Evolutionary conservation across 2,329 filamentous ascomycete species (phyloP), one percentile per base, ranked within the genome.

Genomic region (Fusarium sp.): DNA sequence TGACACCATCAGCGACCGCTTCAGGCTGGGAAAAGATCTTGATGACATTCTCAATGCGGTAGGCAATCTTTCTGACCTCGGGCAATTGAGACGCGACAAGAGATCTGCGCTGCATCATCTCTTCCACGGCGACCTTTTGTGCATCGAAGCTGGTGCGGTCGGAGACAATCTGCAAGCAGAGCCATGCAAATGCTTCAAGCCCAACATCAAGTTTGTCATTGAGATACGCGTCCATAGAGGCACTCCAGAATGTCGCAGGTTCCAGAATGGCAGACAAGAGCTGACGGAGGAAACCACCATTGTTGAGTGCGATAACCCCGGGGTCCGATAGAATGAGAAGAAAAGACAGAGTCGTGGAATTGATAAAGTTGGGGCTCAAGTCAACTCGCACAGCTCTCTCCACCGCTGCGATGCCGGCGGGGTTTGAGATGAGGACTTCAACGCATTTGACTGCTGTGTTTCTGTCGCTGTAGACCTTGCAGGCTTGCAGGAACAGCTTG

Each of bases 211-310:
- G 74, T 2, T 65, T 57, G 9, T 72, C 65, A 3, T 32, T 56
- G 6, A 69, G 49, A 42, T 77, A 77, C 2, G 73, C 63, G 1
- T 75, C 60, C 19, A 84, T 39, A 3, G 88, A 69, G 1, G 80
- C 78, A 17, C 80, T 78, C 88, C 88, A 89, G 14, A 89, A 78
- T 0, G 83, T 83, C 0, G 82, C 81, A 1, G 88, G 87, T 2
- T 85, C 76, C 3, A 85, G 74, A 4, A 89, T 76, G 1, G 77
- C 75, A 0, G 88, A 70, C 4, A 89, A 46, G 15, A 74, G 23
- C 1, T 71, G 62, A 1, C 54, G 55, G 11, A 74, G 64, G 2
- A 74, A 74, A 5, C 23, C 50, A 0, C 72, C 70, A 30, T 70
- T 54, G 7, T 59, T 73, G 5, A 74, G 52, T 3, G 67, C 34